Evolutionary conservation across 1,139 yeast species (phyloP).

Genomic region (Candida frijolesensis): DNA sequence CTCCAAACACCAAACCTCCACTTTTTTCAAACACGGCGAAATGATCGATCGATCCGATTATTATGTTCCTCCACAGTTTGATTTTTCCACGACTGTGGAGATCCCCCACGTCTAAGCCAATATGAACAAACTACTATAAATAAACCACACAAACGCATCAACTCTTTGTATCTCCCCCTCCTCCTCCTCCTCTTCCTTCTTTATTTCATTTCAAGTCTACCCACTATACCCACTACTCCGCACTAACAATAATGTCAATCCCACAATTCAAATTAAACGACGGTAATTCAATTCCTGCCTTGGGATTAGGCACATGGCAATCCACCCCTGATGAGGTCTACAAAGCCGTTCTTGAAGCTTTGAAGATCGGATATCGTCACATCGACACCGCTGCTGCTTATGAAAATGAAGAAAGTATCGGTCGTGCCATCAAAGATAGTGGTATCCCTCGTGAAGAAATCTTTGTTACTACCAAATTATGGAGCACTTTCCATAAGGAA

Average conservation of each 20-base stretch:
- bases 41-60: no score
- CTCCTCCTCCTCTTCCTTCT: no score
- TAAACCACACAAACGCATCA: not conserved
- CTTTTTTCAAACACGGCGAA: no score
- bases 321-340: slow-evolving; percentile 52
- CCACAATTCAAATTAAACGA: slow-evolving; percentile 41
- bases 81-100: no score
- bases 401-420: slow-evolving; percentile 65
- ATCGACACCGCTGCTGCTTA: slow-evolving; percentile 75
- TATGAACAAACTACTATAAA: not conserved
- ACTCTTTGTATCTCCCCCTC: no score
- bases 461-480: slow-evolving; percentile 75
- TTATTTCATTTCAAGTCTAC: not conserved
- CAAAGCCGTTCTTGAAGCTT: slow-evolving; percentile 58
- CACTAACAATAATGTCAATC: not conserved
- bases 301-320: slow-evolving; percentile 80
- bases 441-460: slow-evolving; percentile 66
- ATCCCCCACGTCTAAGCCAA: no score
- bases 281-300: slow-evolving; percentile 60
- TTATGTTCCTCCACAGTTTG: no score
- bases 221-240: not conserved
- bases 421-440: slow-evolving; percentile 59
- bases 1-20: no score
- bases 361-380: slow-evolving; percentile 70
- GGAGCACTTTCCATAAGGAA: slow-evolving; percentile 63